Conservation (phyloP, 495 filamentous ascomycete species). For the Neurospora sp. region DNA sequence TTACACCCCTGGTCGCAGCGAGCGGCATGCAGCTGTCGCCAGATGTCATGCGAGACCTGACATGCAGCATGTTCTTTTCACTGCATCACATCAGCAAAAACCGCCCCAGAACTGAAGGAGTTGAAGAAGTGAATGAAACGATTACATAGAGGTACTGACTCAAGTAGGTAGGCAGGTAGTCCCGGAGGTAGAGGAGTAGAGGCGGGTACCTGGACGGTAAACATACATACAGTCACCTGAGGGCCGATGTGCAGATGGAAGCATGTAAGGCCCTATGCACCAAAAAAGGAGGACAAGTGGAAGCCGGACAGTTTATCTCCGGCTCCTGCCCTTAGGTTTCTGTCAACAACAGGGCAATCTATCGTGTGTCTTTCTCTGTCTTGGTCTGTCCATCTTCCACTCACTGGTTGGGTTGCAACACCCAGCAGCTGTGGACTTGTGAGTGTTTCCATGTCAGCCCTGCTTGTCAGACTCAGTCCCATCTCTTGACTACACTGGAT, state of each 20-base stretch:
- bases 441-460: neutral
- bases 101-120: neutral
- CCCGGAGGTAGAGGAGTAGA: neutral
- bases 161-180: neutral
- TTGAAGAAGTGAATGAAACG: neutral
- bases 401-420: neutral
- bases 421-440: neutral
- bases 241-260: neutral
- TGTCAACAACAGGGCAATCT: neutral
- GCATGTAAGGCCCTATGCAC: neutral
- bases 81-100: neutral
- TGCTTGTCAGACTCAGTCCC: neutral
- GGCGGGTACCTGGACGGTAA: neutral
- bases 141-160: neutral
- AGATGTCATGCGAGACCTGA: neutral
- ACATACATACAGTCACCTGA: neutral
- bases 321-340: neutral
- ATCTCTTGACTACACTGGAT: neutral
- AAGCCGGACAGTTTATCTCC: neutral
- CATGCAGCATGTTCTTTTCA: neutral
- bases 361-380: neutral
- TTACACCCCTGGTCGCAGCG: neutral
- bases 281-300: neutral
- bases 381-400: neutral
- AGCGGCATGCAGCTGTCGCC: neutral